Conservation (phyloP, 1,284 basidiomycete species). For the Cutaneotrichosporon sp. region DNA sequence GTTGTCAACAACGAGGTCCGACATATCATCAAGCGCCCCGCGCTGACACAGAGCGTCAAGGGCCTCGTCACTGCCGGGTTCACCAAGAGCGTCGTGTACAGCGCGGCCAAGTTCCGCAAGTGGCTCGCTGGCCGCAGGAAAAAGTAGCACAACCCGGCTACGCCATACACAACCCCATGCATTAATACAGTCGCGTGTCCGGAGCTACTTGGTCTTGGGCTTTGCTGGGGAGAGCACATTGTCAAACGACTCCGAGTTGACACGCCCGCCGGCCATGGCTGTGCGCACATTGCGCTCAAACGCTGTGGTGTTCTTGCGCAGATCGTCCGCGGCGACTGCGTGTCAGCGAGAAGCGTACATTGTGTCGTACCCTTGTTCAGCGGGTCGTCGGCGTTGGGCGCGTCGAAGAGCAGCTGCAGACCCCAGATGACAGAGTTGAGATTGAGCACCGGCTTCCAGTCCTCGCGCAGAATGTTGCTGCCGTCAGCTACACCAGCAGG, state of each 20-base stretch:
- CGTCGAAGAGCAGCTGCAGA: slow-evolving; percentile 94
- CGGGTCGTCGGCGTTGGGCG: slow-evolving; percentile 97
- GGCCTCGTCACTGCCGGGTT: slow-evolving; percentile 78
- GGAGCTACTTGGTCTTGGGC: not conserved
- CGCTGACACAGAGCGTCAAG: slow-evolving; percentile 77
- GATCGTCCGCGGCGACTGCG: slow-evolving; percentile 91
- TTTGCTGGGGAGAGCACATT: slow-evolving; percentile 53
- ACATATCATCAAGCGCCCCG: slow-evolving; percentile 72
- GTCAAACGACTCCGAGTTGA: slow-evolving; percentile 73
- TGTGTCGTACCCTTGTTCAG: slow-evolving; percentile 81
- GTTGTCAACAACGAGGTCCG: slow-evolving; percentile 63
- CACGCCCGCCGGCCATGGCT: slow-evolving; percentile 70
- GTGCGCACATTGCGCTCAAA: slow-evolving; percentile 76
- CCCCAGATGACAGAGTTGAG: slow-evolving; percentile 97
- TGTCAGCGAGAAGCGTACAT: slow-evolving; percentile 3
- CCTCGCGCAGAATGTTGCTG: slow-evolving; percentile 90
- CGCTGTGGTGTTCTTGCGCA: slow-evolving; percentile 72
- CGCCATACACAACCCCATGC: not conserved
- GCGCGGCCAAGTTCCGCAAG: slow-evolving; percentile 69
- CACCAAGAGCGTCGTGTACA: slow-evolving; percentile 71
- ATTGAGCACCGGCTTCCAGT: slow-evolving; percentile 97
- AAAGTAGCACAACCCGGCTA: not conserved
- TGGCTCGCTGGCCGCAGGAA: slow-evolving; percentile 57
- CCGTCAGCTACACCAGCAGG: slow-evolving; percentile 8
- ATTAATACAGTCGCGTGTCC: not conserved